Percentiles rank a stretch among this genome's conserved stretches.
Conservation (phyloP, 441 rosid species). For the Erodium moschatum region DNA sequence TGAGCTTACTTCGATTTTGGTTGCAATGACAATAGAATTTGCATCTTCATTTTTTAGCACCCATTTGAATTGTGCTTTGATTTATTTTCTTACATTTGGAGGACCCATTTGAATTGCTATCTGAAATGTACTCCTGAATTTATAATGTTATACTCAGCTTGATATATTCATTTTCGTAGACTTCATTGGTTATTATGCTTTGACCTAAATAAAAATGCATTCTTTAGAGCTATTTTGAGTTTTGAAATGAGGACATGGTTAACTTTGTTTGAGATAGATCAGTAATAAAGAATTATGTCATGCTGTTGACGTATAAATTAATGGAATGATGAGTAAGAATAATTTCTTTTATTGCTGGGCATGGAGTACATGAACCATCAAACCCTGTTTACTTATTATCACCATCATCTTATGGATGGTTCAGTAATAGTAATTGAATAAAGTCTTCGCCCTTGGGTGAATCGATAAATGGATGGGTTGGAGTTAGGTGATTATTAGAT, state of each 20-base stretch:
- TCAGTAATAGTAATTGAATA: background rate
- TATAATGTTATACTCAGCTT: background rate
- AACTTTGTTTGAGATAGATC: background rate
- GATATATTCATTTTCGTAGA: background rate
- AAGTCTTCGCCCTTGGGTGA: background rate
- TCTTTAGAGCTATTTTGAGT: background rate
- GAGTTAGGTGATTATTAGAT: background rate
- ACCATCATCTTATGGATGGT: background rate
- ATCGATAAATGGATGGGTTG: background rate
- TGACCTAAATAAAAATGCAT: background rate
- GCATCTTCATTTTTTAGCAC: background rate
- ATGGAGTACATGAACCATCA: background rate
- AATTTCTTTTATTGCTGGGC: background rate
- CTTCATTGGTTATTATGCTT: background rate
- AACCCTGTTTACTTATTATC: background rate
- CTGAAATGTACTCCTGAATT: background rate
- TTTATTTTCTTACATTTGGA: constrained; percentile 2
- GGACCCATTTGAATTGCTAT: background rate
- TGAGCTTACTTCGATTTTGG: background rate
- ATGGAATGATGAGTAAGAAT: background rate
- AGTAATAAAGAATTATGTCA: background rate
- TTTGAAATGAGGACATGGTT: background rate
- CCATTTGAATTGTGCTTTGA: background rate
- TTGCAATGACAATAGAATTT: background rate
- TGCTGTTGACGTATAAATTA: background rate